phyloP scores from a whole-genome alignment of 2,329 filamentous ascomycete genomes.

The Stenocarpella maydis region DNA sequence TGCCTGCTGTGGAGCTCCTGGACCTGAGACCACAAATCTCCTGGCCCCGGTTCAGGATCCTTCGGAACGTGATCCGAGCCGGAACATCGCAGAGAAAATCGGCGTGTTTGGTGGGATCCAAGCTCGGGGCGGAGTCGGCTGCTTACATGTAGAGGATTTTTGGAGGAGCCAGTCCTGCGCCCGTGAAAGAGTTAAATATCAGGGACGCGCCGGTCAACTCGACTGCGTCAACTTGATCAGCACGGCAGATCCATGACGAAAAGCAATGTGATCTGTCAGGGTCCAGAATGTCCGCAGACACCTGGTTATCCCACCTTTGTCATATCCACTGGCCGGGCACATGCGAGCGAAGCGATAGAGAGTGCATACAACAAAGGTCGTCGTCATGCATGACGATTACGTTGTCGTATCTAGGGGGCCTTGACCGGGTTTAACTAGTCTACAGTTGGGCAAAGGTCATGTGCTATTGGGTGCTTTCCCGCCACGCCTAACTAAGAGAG shows the following conservation, averaged over 20 bases:
- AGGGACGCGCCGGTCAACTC: constrained; percentile 4
- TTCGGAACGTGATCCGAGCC: constrained; percentile 12
- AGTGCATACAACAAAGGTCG: too few relatives aligned
- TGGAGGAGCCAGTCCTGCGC: not conserved
- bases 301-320: not conserved
- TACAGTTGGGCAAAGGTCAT: constrained; percentile 4
- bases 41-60: not conserved
- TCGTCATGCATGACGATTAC: constrained; percentile 3
- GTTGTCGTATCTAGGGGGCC: constrained; percentile 14
- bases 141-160: too few relatives aligned
- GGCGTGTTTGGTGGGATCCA: not conserved
- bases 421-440: constrained; percentile 17
- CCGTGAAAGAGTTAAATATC: constrained; percentile 7
- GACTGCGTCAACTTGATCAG: constrained; percentile 12
- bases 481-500: not conserved
- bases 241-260: not conserved
- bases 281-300: not conserved
- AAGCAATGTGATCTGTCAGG: not conserved
- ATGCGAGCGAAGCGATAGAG: not conserved
- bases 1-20: not conserved
- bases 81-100: not conserved
- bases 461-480: constrained; percentile 1
- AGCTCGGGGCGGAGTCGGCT: not conserved
- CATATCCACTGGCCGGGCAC: not conserved
- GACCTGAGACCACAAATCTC: not conserved